A percentile compares a stretch with the other conserved stretches of the same genome.
These are phyloP conservation scores for Phytophthora aleatoria DNA, from an alignment of 352 stramenopile genomes.

Conservation along the genomic window DNA sequence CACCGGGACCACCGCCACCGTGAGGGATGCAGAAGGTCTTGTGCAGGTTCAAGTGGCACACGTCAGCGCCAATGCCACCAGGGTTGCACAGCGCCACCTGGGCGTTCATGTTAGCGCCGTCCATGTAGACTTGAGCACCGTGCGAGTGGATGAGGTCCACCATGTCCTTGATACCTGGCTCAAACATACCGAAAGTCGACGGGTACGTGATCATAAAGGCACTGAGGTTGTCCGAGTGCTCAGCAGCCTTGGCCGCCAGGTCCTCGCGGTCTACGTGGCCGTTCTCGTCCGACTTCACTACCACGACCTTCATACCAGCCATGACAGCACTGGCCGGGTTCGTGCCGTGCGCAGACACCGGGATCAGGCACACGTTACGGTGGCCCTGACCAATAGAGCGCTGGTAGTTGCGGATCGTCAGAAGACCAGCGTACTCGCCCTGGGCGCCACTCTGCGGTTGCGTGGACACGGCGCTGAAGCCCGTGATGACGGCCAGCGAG, in stretches of 20 bases:
- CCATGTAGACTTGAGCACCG: conserved; percentile 99
- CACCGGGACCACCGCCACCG: conserved; percentile 96
- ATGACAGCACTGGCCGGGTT: conserved; percentile 98
- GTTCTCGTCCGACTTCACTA: conserved; percentile 96
- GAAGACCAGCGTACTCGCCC: conserved; percentile 97
- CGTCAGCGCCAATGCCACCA: conserved; percentile 96
- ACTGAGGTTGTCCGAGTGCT: conserved; percentile 96
- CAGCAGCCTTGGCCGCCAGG: conserved; percentile 94
- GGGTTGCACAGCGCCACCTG: conserved; percentile 98
- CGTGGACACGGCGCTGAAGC: conserved; percentile 96
- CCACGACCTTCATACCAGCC: conserved; percentile 98
- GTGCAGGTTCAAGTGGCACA: conserved; percentile 99
- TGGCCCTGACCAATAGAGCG: conserved; percentile 91
- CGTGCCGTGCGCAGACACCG: conserved; percentile 98
- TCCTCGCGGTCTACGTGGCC: conserved; percentile 97
- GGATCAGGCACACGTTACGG: conserved; percentile 98
- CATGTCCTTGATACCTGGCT: conserved; percentile 98
- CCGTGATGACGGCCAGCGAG: conserved; percentile 97
- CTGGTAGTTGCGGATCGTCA: conserved; percentile 97
- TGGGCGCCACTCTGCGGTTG: conserved; percentile 98
- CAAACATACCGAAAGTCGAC: conserved; percentile 99
- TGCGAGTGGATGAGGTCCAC: conserved; percentile 95
- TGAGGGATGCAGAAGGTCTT: conserved; percentile 99
- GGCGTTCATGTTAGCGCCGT: conserved; percentile 99
- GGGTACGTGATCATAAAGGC: conserved; percentile 99